Conservation (phyloP, 371 early-diverging fungal genomes). For the Apophysomyces trapeziformis region DNA sequence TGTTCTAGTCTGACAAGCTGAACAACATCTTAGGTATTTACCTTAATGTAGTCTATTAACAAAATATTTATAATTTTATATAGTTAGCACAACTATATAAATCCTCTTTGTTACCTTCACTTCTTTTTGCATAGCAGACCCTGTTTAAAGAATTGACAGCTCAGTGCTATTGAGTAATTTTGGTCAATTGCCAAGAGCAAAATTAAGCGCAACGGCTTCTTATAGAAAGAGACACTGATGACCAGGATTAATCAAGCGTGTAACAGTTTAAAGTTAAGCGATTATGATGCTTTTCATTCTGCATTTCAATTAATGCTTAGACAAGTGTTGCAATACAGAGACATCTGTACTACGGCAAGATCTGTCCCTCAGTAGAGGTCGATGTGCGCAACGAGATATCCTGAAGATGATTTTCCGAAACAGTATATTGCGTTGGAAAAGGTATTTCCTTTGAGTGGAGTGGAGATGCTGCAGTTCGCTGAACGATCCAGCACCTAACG, state of each 20-base stretch:
- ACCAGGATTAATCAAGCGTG: neutral
- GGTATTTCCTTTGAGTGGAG: neutral
- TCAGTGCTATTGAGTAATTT: neutral
- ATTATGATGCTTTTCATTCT: neutral
- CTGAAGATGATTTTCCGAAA: neutral
- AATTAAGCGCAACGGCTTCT: neutral
- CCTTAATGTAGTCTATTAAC: too few species aligned
- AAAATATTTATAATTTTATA: too few species aligned
- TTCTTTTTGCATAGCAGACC: too few species aligned
- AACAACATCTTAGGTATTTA: too few species aligned
- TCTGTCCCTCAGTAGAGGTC: neutral
- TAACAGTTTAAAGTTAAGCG: conserved; percentile 3
- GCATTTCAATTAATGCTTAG: neutral
- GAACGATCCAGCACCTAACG: neutral
- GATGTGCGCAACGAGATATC: neutral
- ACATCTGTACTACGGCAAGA: neutral
- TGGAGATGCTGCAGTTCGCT: neutral
- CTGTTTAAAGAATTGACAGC: too few species aligned
- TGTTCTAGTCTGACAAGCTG: too few species aligned
- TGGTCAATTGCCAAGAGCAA: neutral
- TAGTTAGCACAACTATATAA: too few species aligned
- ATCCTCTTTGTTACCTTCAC: too few species aligned
- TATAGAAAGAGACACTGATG: neutral
- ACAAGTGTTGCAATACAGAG: neutral
- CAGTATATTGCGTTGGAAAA: neutral